Evolutionary conservation across 2,329 filamentous ascomycete species (phyloP), one percentile per base, ranked within the genome.

Genomic region (Stemphylium beticola): DNA sequence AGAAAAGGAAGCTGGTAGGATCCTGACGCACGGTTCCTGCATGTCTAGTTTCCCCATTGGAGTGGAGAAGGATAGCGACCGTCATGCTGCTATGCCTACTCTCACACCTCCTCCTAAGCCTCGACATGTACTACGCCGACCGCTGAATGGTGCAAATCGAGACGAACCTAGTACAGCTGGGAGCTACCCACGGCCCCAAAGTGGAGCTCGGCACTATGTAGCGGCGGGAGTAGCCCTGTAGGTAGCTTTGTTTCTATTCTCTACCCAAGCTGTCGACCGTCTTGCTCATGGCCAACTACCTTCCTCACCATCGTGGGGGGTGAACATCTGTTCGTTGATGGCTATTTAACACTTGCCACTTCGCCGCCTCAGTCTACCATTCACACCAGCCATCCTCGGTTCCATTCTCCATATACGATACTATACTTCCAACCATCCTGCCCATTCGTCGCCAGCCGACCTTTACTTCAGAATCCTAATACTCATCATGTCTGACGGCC

Each of bases 401-500:
- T 58, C 52, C 44, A 49, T 60, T 53, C 53, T 50, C 34, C 4
- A 50, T 40, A 43, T 24, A 47, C 29, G 15, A 37, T 26, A 33
- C 42, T 55, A 55, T 46, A 38, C 49, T 41, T 48, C n/a, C 41
- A 33, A 18, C 49, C 46, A 24, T 51, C 44, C 26, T 45, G 49
- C 34, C 41, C 49, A 55, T 49, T 59, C 41, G 46, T 56, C 55
- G 57, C 60, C 45, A 62, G 60, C 29, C 59, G 55, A 62, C 53
- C 39, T 58, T 47, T 15, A 40, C 31, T 44, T 42, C 20, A 40
- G 37, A 45, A 49, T 31, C 42, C 34, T 24, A 38, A 42, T 40
- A 49, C 9, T 37, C 46, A 73, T 61, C 63, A 85, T 85, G 83
- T 78, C 82, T 58, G 83, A 85, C 76, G 82, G 82, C 76, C 76